Conservation (phyloP, 108 stramenopile genomes). For the Chaetoceros tenuissimus region DNA sequence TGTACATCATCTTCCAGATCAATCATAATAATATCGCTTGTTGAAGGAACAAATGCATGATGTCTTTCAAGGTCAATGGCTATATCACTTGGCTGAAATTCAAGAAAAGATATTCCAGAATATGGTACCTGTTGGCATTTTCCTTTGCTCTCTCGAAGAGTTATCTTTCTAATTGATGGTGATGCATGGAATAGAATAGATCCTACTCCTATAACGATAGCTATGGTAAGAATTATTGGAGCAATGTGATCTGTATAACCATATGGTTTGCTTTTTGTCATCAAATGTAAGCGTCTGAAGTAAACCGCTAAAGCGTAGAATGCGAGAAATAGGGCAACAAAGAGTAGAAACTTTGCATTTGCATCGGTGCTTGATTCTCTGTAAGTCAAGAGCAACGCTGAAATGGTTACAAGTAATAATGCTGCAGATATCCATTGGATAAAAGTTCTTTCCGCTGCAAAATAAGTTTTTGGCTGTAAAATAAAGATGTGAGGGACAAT, state of each 20-base stretch:
- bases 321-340: constrained; percentile 2
- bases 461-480: constrained; percentile 5
- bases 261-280: constrained; percentile 10
- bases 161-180: too few relatives aligned
- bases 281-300: constrained; percentile 7
- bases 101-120: constrained; percentile 10
- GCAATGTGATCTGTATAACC: constrained; percentile 6
- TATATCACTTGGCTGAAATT: too few relatives aligned
- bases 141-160: constrained; percentile 19
- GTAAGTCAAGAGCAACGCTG: constrained; percentile 1
- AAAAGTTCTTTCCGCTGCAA: constrained; percentile 13
- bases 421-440: constrained; percentile 15
- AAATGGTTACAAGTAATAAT: constrained; percentile 3
- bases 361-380: neutral
- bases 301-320: constrained; percentile 8
- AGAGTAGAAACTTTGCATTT: neutral
- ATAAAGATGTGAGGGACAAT: too few relatives aligned
- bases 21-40: too few relatives aligned
- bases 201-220: neutral
- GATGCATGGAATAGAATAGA: neutral
- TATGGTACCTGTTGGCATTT: constrained; percentile 4
- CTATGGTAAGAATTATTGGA: constrained; percentile 4
- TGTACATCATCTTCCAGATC: too few relatives aligned
- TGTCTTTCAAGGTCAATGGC: too few relatives aligned
- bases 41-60: too few relatives aligned